A percentile compares a stretch with the other conserved stretches of the same genome.
Evolutionary conservation across 2,329 filamentous ascomycete genomes (phyloP).

Genomic region (Ilyonectria sp.): DNA sequence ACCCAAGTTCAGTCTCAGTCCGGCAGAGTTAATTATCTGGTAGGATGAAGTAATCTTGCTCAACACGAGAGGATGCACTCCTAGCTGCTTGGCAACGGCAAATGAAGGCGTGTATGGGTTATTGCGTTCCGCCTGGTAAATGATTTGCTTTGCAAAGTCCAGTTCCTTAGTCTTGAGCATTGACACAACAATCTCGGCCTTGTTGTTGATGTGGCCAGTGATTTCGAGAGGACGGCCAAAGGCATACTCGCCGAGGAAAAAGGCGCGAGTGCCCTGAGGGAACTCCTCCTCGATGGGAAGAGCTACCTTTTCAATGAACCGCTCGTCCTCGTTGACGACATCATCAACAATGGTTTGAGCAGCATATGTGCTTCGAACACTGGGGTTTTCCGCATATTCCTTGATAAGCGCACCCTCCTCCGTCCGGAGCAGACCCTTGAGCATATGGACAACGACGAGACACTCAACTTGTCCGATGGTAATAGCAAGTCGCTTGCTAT

Average conservation of each 20-base stretch:
- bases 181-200: conserved; percentile 85
- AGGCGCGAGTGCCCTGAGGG: conserved; percentile 84
- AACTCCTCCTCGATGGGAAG: conserved; percentile 93
- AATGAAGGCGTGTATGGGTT: conserved; percentile 90
- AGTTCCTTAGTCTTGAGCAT: conserved; percentile 80
- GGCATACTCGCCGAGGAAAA: conserved; percentile 94
- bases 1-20: conserved; percentile 88
- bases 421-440: conserved; percentile 91
- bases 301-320: conserved; percentile 93
- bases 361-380: conserved; percentile 91
- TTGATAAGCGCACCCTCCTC: conserved; percentile 93
- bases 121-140: conserved; percentile 76
- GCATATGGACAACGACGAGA: conserved; percentile 91
- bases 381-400: conserved; percentile 89
- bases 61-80: conserved; percentile 87
- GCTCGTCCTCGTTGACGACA: conserved; percentile 90
- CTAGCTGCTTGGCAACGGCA: conserved; percentile 86
- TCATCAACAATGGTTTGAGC: conserved; percentile 91
- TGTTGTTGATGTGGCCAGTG: conserved; percentile 79
- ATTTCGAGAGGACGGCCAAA: conserved; percentile 94
- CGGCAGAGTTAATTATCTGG: conserved; percentile 83
- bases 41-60: conserved; percentile 98
- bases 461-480: conserved; percentile 90
- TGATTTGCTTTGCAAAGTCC: conserved; percentile 85
- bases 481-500: conserved; percentile 92